Evolutionary conservation across 192 early-diverging fungal species (phyloP).

Genomic region (Linnemannia exigua): DNA sequence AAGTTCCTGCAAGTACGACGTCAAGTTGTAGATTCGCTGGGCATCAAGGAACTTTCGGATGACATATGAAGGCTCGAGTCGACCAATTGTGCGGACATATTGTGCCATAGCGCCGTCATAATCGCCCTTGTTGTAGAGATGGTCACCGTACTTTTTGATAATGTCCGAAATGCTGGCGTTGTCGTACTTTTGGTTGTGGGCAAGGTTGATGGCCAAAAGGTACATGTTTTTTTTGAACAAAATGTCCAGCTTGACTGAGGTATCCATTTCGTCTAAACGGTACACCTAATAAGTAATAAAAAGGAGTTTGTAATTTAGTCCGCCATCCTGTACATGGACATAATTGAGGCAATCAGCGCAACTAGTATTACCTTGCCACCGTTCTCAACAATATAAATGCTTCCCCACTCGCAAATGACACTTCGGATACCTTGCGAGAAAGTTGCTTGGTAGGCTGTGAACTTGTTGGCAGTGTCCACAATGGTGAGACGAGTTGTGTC

Average conservation of each 20-base stretch:
- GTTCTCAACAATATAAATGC: constrained; percentile 86
- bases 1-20: constrained; percentile 90
- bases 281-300: constrained; percentile 65
- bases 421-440: constrained; percentile 79
- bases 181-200: constrained; percentile 85
- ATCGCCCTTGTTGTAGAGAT: constrained; percentile 91
- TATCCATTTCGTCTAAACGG: constrained; percentile 90
- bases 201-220: constrained; percentile 89
- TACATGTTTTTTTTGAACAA: constrained; percentile 94
- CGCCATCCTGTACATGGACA: background rate
- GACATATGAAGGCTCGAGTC: constrained; percentile 96
- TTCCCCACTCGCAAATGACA: constrained; percentile 91
- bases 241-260: constrained; percentile 88
- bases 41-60: constrained; percentile 98
- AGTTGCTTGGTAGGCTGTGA: constrained; percentile 87
- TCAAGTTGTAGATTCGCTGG: constrained; percentile 91
- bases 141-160: constrained; percentile 94
- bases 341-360: constrained; percentile 9
- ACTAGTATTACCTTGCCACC: constrained; percentile 71
- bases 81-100: constrained; percentile 92
- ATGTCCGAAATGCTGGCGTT: constrained; percentile 90
- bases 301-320: background rate
- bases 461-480: constrained; percentile 94
- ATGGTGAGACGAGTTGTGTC: constrained; percentile 77
- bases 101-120: constrained; percentile 93